phyloP scores from a whole-genome alignment of 352 stramenopile species.

The Globisporangium nunn region DNA sequence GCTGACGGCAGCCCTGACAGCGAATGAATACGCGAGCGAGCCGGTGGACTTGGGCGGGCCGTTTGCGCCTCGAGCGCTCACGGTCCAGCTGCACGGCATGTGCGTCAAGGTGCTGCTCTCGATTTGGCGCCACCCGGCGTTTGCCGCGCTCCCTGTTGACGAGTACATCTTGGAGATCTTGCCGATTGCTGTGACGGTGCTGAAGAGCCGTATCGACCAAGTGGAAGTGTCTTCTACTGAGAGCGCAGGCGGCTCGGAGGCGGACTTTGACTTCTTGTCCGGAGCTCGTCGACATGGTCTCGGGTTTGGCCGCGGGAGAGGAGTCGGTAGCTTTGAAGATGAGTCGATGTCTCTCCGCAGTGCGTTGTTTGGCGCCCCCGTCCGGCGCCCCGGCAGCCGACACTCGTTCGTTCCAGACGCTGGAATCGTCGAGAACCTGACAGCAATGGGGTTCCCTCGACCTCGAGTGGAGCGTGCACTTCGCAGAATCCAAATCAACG shows the following conservation, averaged over 20 bases:
- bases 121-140: conserved; percentile 53
- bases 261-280: conserved; percentile 21
- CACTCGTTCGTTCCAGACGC: conserved; percentile 87
- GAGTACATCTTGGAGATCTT: conserved; percentile 57
- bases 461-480: conserved; percentile 88
- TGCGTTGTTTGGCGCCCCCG: conserved; percentile 39
- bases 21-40: conserved; percentile 34
- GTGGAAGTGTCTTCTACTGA: conserved; percentile 13
- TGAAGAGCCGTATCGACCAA: conserved; percentile 70
- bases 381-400: conserved; percentile 16
- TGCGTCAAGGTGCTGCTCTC: conserved; percentile 46
- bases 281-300: conserved; percentile 24
- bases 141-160: conserved; percentile 33
- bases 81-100: conserved; percentile 52
- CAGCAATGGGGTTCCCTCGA: conserved; percentile 93
- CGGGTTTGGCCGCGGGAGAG: conserved; percentile 23
- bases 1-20: conserved; percentile 52
- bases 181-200: conserved; percentile 57
- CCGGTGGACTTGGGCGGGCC: conserved; percentile 9
- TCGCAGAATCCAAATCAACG: conserved; percentile 84
- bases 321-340: conserved; percentile 22
- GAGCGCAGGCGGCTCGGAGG: conserved; percentile 10
- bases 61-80: conserved; percentile 50
- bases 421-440: conserved; percentile 86
- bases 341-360: conserved; percentile 37